A percentile compares a stretch with the other conserved stretches of the same genome.
Conservation (phyloP, 192 early-diverging fungal genomes). For the Backusella tuberculispora region DNA sequence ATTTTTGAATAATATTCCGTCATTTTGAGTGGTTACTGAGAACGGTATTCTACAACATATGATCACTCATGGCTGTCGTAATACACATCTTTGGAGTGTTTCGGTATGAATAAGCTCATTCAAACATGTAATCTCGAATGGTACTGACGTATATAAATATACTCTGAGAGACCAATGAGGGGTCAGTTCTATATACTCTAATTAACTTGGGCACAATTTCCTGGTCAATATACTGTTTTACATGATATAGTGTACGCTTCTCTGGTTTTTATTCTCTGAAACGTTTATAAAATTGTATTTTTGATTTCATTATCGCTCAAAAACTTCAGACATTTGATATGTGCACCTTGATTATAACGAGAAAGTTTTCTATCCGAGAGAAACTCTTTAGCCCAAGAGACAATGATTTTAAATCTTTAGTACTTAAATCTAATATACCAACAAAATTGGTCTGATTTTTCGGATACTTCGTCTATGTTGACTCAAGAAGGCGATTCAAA, state of each 20-base stretch:
- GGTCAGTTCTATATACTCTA: not conserved
- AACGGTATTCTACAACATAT: no score
- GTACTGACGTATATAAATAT: no score
- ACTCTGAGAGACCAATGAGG: no score
- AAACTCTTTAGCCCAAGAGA: slow-evolving; percentile 13
- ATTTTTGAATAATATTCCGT: no score
- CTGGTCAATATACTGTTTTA: not conserved
- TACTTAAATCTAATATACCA: not conserved
- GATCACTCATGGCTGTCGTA: no score
- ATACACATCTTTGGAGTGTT: no score
- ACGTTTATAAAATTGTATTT: not conserved
- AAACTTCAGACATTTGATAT: not conserved
- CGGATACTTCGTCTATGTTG: not conserved
- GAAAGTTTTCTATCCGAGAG: not conserved
- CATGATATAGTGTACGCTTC: not conserved
- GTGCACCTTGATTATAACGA: not conserved
- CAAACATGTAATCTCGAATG: no score
- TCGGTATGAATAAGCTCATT: no score
- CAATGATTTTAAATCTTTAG: not conserved
- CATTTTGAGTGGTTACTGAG: no score
- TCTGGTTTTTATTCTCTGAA: not conserved
- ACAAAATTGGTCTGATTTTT: not conserved
- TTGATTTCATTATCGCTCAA: not conserved
- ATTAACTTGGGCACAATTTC: not conserved
- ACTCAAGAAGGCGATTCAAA: not conserved